Base-by-base conservation (phyloP, 2,329 filamentous ascomycete genomes). In the Fusarium citri region DNA sequence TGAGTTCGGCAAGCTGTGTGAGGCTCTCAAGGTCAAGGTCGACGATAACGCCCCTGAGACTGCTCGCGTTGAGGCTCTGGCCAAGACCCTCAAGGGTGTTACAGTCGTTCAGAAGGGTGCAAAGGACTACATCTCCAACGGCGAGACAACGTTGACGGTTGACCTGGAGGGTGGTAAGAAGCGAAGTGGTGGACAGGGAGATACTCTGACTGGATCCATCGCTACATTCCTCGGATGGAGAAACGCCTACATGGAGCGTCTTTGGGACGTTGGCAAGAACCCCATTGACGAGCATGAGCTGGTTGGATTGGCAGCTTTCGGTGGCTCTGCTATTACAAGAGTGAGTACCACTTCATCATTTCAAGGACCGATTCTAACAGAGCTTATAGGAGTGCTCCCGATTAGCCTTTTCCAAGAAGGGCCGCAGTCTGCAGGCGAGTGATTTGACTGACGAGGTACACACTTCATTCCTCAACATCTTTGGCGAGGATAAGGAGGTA, bases 371-470 rank as follows among this genome's bases (percentile, higher is more conserved):
- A 62, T 72, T 50, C 62, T 75, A 30, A 77, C 64, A 31, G 42
- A 8, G 2, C 16, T 18, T 9, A 45, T 60, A 88, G 87, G 88
- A 97, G 78, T 97, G 92, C 77, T 98, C 95, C 22, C 88, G 93
- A 51, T 83, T 94, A 63, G 96, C 96, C 1, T 99, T 97, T 80
- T 85, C 88, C 74, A 92, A 94, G 79, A 93, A 91, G 76, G 95
- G 96, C 1, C 88, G 96, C 69, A 94, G 92, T 77, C 82, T 99
- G 77, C 96, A 98, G 83, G 96, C 96, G 1, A 94, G 92, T 72
- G 96, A 98, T 80, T 82, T 99, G 77, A 98, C 95, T 0, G 94
- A 96, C 20, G 92, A 97, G 81, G 92, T 99, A 12, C 91, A 97
- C 75, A 84, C 84, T 34, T 92, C 94, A 1, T 98, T 98, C 79